Evolutionary conservation across 768 basidiomycete genomes (phyloP).

Genomic region (Melanogaster broomeanus): DNA sequence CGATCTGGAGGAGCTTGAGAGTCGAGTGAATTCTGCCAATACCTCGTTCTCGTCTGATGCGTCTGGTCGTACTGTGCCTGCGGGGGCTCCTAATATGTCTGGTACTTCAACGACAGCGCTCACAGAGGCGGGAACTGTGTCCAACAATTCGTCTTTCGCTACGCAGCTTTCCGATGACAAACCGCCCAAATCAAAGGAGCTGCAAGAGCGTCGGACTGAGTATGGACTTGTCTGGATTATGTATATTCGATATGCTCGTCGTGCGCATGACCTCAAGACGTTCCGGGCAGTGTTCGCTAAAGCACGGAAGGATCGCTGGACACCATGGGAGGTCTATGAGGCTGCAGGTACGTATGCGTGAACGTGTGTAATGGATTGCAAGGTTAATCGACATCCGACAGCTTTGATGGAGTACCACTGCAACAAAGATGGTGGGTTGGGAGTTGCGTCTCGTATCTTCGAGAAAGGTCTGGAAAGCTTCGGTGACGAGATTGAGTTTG

Average conservation of each 20-base stretch:
- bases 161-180: slow-evolving; percentile 56
- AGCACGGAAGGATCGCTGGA: slow-evolving; percentile 75
- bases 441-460: slow-evolving; percentile 88
- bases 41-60: slow-evolving; percentile 41
- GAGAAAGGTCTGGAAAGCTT: slow-evolving; percentile 89
- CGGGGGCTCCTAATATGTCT: slow-evolving; percentile 19
- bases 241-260: slow-evolving; percentile 90
- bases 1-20: slow-evolving; percentile 64
- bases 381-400: slow-evolving; percentile 32
- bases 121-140: slow-evolving; percentile 34
- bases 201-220: slow-evolving; percentile 58
- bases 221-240: slow-evolving; percentile 82
- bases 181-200: slow-evolving; percentile 53
- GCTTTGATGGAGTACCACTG: slow-evolving; percentile 95
- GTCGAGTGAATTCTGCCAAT: slow-evolving; percentile 38
- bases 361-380: neutral
- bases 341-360: slow-evolving; percentile 64
- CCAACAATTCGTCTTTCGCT: slow-evolving; percentile 49
- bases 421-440: slow-evolving; percentile 69
- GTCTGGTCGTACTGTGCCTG: slow-evolving; percentile 27
- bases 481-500: slow-evolving; percentile 80
- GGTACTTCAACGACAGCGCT: slow-evolving; percentile 10
- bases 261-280: slow-evolving; percentile 84
- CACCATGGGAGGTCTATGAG: slow-evolving; percentile 92
- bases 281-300: slow-evolving; percentile 78